Conservation (phyloP, 2,329 filamentous ascomycete genomes). For the Grosmannia huntii region DNA sequence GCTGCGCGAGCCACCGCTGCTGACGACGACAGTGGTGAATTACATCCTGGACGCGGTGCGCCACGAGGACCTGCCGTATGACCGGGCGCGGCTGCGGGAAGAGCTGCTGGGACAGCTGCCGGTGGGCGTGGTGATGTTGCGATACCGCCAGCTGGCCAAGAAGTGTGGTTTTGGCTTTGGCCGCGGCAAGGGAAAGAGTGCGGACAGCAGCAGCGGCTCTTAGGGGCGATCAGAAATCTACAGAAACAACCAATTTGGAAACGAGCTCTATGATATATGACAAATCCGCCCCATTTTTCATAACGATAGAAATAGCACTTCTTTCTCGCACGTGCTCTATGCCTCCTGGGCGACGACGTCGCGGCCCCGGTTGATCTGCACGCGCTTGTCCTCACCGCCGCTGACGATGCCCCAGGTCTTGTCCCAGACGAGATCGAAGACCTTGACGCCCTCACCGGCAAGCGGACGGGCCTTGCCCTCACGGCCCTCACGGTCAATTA, state of each 20-base stretch:
- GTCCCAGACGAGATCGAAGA: slow-evolving; percentile 83
- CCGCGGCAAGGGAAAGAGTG: neutral
- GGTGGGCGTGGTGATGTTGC: slow-evolving; percentile 7
- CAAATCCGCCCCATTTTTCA: neutral
- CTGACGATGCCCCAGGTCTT: slow-evolving; percentile 77
- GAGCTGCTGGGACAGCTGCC: slow-evolving; percentile 29
- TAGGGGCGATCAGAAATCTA: neutral
- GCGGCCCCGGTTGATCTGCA: slow-evolving; percentile 74
- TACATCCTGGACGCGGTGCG: slow-evolving; percentile 48
- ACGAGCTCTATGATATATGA: neutral
- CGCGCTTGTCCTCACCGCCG: slow-evolving; percentile 81
- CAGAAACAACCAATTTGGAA: neutral
- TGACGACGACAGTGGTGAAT: slow-evolving; percentile 37
- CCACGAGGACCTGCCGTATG: slow-evolving; percentile 36
- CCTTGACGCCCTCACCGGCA: slow-evolving; percentile 76
- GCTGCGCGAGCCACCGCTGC: slow-evolving; percentile 48
- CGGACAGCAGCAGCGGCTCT: neutral
- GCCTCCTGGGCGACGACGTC: slow-evolving; percentile 26
- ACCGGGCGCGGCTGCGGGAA: slow-evolving; percentile 28
- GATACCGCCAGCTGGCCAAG: slow-evolving; percentile 19
- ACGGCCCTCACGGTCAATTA: slow-evolving; percentile 58
- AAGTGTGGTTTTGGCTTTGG: slow-evolving; percentile 5
- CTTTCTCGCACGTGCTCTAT: neutral
- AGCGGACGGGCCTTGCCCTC: slow-evolving; percentile 49
- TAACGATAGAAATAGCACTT: neutral